These are phyloP conservation scores for Pythium vanterpoolii DNA, from an alignment of 352 stramenopile species.

Conservation along the genomic window DNA sequence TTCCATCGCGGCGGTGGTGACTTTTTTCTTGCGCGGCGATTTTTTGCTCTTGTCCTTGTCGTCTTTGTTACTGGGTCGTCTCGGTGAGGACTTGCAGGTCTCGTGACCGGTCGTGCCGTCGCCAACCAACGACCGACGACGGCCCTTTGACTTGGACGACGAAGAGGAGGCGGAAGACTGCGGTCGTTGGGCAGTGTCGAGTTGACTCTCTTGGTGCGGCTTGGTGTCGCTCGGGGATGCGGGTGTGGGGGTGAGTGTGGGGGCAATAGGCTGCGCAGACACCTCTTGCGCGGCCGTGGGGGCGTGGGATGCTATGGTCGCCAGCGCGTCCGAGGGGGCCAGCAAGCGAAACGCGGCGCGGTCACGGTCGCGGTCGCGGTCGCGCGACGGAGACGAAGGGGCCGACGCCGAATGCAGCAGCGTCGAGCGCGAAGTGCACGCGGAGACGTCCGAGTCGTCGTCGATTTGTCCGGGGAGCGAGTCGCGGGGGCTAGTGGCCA, in stretches of 20 bases:
- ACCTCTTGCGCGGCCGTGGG: not conserved
- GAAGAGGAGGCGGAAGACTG: not conserved
- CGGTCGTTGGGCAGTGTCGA: not conserved
- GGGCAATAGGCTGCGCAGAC: not conserved
- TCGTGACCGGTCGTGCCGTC: not conserved
- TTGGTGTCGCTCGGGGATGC: not conserved
- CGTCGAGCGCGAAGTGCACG: not conserved
- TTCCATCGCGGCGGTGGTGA: constrained; percentile 6
- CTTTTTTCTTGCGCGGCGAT: constrained; percentile 17
- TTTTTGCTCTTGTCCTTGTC: constrained; percentile 14
- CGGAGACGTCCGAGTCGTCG: constrained; percentile 12
- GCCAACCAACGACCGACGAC: not conserved
- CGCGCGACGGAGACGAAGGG: not conserved
- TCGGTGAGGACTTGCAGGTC: not conserved
- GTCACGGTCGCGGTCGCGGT: not conserved
- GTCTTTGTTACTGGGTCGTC: not conserved
- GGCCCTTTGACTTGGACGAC: not conserved
- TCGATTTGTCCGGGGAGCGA: constrained; percentile 21
- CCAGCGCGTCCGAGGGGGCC: not conserved
- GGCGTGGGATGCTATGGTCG: constrained; percentile 13
- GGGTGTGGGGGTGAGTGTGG: too few species aligned
- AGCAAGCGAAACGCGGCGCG: constrained; percentile 16
- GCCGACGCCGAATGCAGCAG: not conserved
- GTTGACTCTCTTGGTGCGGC: not conserved
- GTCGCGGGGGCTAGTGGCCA: constrained; percentile 21